Base-by-base conservation (phyloP, 345 rosid genomes). In the Isatis tinctoria region DNA sequence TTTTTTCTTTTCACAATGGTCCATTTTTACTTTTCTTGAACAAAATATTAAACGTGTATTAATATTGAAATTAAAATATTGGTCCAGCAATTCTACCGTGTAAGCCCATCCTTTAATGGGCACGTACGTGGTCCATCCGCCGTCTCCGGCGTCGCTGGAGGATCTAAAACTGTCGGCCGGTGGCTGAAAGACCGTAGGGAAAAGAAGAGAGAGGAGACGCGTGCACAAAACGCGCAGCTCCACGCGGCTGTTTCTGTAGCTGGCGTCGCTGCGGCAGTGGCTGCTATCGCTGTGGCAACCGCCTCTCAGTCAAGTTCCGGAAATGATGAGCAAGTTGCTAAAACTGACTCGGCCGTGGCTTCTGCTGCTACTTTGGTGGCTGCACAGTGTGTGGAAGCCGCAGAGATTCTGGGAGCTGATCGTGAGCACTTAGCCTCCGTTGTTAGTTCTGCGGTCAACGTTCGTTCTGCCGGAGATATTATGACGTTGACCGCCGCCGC, bases 401-500 rank as follows among this genome's bases (percentile, higher is more conserved):
- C 97, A 0, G 96, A 90, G 81, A 84, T 86, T 0, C 71, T 90
- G 88, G 97, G 97, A 11, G 97, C 94, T 0, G 94, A 92, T 71
- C 89, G 96, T 1, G 97, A 90, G 40, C 96, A 84, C 22, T 79
- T 92, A 9, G 87, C 96, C 10, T 74, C 92, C 0, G 85, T 90
- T 6, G 86, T 92, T 3, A 81, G 88, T 76, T 92, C 97, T 3
- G 97, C 97, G 0, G 93, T 92, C 1, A 90, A 85, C 64, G 92
- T 90, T 22, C 85, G 90, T 2, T 88, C 96, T 1, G 82, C 94
- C 0, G 97, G 97, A 0, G 97, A 92, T 74, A 87, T 92, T 51
- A 81, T 90, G 93, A 90, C 97, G 1, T 47, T 92, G 53, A 90
- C 96, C 3, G 97, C 96, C 0, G 96, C 87, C 0, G 97, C 97